Evolutionary conservation across 768 basidiomycete genomes (phyloP), one percentile per base, ranked within the genome.

Genomic region (Lepiota subincarnata): DNA sequence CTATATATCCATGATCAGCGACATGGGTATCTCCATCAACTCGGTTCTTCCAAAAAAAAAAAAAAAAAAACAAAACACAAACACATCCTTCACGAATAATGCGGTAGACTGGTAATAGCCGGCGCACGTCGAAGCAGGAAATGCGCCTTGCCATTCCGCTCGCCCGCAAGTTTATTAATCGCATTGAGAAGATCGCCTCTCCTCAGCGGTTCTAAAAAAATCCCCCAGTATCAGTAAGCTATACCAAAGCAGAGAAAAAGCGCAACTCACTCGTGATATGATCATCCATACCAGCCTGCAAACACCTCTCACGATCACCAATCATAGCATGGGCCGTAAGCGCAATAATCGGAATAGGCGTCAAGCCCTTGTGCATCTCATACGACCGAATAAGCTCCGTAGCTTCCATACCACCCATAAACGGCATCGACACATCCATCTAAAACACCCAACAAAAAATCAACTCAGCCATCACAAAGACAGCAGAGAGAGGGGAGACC

Each of bases 371-470:
- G 57, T 85, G 78, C 65, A 78, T 72, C 72, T 98, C 96, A 64
- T 85, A 92, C 35, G 82, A 79, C 48, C 96, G 83, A 57, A 98
- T 97, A 53, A 92, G 75, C 59, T 93, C 87, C 0, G 97, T 99
- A 1, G 96, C 92, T 69, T 99, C 95, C 86, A 96, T 92, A 58
- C 96, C 95, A 46, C 95, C 94, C 92, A 98, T 98, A 70, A 95
- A 87, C 5, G 94, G 92, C 92, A 96, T 95, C 10, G 94, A 97
- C 12, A 97, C 88, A 62, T 98, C 95, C 96, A 98, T 98, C 90
- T 96, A 56, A 13, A 48, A 47, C 11, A 41, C 2, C n/a, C n/a
- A n/a, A n/a, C n/a, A n/a, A n/a, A n/a, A n/a, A n/a, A n/a, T n/a
- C n/a, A n/a, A n/a, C n/a, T n/a, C n/a, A n/a, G n/a, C 22, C 54